Conservation (phyloP, 495 filamentous ascomycete genomes). For the Penicillium dipodomyicola region DNA sequence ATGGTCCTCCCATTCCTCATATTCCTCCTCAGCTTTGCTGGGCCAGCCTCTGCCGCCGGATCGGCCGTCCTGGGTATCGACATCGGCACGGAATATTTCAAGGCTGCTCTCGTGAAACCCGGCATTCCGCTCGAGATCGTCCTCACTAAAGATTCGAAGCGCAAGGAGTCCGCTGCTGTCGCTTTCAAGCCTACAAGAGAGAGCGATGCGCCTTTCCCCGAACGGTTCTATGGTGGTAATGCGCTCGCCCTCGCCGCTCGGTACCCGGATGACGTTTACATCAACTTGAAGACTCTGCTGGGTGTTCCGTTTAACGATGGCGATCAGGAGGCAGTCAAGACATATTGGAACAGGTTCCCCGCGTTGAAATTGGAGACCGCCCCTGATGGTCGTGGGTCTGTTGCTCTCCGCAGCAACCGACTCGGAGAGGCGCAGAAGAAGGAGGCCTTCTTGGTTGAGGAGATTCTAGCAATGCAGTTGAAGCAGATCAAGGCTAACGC, state of each 20-base stretch:
- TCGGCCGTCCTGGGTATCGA: slow-evolving; percentile 88
- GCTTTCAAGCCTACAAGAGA: slow-evolving; percentile 82
- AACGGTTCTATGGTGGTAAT: slow-evolving; percentile 88
- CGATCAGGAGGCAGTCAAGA: slow-evolving; percentile 58
- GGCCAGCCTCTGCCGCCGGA: slow-evolving; percentile 57
- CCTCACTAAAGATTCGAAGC: slow-evolving; percentile 95
- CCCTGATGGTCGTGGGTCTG: slow-evolving; percentile 60
- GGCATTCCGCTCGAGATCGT: slow-evolving; percentile 98
- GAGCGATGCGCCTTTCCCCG: slow-evolving; percentile 66
- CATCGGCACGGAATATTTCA: slow-evolving; percentile 95
- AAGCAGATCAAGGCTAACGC: slow-evolving; percentile 85
- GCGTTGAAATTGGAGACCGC: slow-evolving; percentile 48
- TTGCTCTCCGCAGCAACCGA: slow-evolving; percentile 71
- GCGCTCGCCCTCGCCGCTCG: slow-evolving; percentile 82
- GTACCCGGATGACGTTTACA: slow-evolving; percentile 90
- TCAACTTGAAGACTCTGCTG: slow-evolving; percentile 84
- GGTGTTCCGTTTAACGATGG: slow-evolving; percentile 58
- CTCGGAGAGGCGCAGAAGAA: slow-evolving; percentile 61
- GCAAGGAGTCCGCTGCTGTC: slow-evolving; percentile 89
- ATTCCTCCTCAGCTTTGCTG: slow-evolving; percentile 56
- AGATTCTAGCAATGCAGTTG: slow-evolving; percentile 94
- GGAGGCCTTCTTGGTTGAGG: slow-evolving; percentile 81
- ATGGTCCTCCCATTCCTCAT: slow-evolving; percentile 46
- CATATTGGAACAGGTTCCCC: slow-evolving; percentile 71
- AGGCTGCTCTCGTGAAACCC: slow-evolving; percentile 93